Conservation (phyloP, 805 yeast species). For the Candida germanica region DNA sequence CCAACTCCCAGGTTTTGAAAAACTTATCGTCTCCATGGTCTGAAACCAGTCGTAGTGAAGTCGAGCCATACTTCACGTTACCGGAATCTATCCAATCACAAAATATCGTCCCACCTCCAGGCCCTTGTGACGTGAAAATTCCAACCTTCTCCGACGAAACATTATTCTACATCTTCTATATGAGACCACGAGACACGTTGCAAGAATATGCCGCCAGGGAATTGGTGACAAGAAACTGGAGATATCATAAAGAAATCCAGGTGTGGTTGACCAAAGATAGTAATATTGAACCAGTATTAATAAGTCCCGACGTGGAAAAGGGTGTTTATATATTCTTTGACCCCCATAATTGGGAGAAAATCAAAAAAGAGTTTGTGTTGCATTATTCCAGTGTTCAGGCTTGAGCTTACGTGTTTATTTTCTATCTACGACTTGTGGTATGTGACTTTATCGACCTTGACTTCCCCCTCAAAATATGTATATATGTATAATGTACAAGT, state of each 20-base stretch:
- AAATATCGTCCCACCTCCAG: slow-evolving; percentile 38
- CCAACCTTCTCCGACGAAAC: slow-evolving; percentile 83
- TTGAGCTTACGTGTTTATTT: slow-evolving; percentile 17
- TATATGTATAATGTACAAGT: slow-evolving; percentile 82
- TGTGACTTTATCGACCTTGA: slow-evolving; percentile 82
- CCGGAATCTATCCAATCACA: slow-evolving; percentile 47
- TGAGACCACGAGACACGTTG: slow-evolving; percentile 86
- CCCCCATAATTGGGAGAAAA: slow-evolving; percentile 94
- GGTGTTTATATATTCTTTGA: slow-evolving; percentile 94
- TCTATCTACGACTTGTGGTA: too few species aligned
- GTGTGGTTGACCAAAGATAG: slow-evolving; percentile 97
- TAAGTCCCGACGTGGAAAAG: slow-evolving; percentile 78
- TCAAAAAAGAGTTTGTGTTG: slow-evolving; percentile 63
- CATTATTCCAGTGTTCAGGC: slow-evolving; percentile 43
- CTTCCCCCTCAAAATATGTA: slow-evolving; percentile 74
- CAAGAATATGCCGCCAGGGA: slow-evolving; percentile 95
- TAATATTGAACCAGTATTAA: slow-evolving; percentile 78
- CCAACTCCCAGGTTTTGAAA: slow-evolving; percentile 49
- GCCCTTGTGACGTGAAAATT: slow-evolving; percentile 48
- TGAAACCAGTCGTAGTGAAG: slow-evolving; percentile 85
- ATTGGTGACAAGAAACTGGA: slow-evolving; percentile 89
- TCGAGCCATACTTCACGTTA: slow-evolving; percentile 73
- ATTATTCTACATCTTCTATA: slow-evolving; percentile 86
- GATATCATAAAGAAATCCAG: slow-evolving; percentile 92
- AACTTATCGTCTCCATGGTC: slow-evolving; percentile 92